A percentile compares a stretch with the other conserved stretches of the same genome.
These are phyloP conservation scores for Prillingera fragicola DNA, from an alignment of 1,284 basidiomycete genomes.

Conservation along the genomic window DNA sequence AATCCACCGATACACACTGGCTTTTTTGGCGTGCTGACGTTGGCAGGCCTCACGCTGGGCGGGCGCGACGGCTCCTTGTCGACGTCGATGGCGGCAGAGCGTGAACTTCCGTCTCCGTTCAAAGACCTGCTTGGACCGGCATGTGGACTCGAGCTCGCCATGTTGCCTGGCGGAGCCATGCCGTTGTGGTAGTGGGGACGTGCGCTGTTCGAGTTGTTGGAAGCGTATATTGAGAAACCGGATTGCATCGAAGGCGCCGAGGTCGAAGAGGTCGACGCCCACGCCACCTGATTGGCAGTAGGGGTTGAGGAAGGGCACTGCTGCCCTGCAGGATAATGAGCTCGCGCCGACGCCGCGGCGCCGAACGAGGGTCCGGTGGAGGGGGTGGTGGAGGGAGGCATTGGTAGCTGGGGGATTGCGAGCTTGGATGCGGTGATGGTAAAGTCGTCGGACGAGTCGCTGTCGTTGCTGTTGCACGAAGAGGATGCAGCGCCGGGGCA, in stretches of 20 bases:
- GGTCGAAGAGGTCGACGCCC: neutral
- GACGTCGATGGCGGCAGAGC: conserved; percentile 30
- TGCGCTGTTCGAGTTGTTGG: neutral
- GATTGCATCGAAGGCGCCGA: neutral
- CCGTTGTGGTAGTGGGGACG: neutral
- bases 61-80: conserved; percentile 23
- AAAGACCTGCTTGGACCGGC: neutral
- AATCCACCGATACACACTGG: conserved; percentile 80
- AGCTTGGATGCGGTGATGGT: neutral
- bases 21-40: conserved; percentile 29
- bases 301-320: too few species aligned
- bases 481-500: neutral
- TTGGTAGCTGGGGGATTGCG: neutral
- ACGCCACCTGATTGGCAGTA: neutral
- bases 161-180: neutral
- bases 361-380: neutral
- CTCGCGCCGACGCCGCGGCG: neutral
- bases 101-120: conserved; percentile 14
- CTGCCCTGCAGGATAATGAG: too few species aligned
- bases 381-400: neutral
- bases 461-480: neutral
- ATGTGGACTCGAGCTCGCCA: neutral
- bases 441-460: too few species aligned
- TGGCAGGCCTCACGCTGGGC: conserved; percentile 19
- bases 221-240: neutral